Evolutionary conservation across 768 basidiomycete genomes (phyloP).

Genomic region (Boletus eberwhitei): DNA sequence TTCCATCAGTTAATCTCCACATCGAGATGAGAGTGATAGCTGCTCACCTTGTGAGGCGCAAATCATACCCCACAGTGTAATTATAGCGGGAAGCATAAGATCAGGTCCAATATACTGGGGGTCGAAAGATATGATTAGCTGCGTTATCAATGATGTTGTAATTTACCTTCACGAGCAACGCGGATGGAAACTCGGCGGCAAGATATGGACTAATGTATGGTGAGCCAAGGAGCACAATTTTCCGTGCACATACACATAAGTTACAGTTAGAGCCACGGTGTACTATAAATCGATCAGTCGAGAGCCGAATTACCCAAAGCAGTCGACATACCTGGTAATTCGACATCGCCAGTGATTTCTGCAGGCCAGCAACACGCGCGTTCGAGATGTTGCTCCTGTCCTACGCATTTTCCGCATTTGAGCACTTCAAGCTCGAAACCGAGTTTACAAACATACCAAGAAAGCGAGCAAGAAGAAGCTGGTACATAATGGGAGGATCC

Average conservation of each 20-base stretch:
- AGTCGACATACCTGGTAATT: slow-evolving; percentile 23
- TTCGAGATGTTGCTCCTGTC: slow-evolving; percentile 50
- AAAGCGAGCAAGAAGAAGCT: slow-evolving; percentile 50
- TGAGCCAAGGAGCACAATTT: not conserved
- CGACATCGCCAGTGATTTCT: slow-evolving; percentile 43
- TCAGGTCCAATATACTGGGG: slow-evolving; percentile 45
- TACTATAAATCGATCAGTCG: slow-evolving; percentile 26
- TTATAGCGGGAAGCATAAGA: slow-evolving; percentile 57
- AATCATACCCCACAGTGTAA: slow-evolving; percentile 62
- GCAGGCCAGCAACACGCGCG: slow-evolving; percentile 58
- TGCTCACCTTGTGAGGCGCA: slow-evolving; percentile 53
- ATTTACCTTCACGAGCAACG: slow-evolving; percentile 51
- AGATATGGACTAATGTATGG: slow-evolving; percentile 42
- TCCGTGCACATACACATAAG: slow-evolving; percentile 21
- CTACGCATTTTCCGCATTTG: slow-evolving; percentile 17
- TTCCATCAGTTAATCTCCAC: not conserved
- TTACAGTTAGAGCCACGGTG: slow-evolving; percentile 31
- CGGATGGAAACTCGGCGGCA: slow-evolving; percentile 55
- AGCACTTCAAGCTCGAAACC: not conserved
- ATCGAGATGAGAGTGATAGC: not conserved
- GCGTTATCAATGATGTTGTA: not conserved
- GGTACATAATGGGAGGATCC: slow-evolving; percentile 47
- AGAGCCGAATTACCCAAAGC: not conserved
- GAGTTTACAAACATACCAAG: slow-evolving; percentile 36
- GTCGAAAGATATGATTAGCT: not conserved